A percentile compares a stretch with the other conserved stretches of the same genome.
Conservation (phyloP, 805 yeast species). For the Hanseniaspora occidentalis region DNA sequence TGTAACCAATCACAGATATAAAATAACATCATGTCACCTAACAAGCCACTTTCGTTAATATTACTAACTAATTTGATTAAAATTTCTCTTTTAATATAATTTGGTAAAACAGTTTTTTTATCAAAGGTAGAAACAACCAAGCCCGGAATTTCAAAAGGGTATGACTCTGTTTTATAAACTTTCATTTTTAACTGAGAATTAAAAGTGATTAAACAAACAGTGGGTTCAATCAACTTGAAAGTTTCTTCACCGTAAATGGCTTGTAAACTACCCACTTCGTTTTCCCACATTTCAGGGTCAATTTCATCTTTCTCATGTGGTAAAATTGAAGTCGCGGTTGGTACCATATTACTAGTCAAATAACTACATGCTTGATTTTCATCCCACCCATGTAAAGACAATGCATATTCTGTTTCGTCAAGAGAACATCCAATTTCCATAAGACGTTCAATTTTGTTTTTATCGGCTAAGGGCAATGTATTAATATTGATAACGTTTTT, state of each 20-base stretch:
- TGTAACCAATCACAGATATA: slow-evolving; percentile 70
- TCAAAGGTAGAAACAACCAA: slow-evolving; percentile 37
- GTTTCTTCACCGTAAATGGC: slow-evolving; percentile 43
- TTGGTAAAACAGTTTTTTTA: slow-evolving; percentile 43
- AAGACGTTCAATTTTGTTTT: slow-evolving; percentile 46
- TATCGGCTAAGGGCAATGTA: slow-evolving; percentile 27
- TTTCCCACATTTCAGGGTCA: slow-evolving; percentile 43
- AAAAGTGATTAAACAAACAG: slow-evolving; percentile 19
- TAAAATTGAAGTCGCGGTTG: slow-evolving; percentile 2
- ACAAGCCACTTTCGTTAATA: slow-evolving; percentile 29
- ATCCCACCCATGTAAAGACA: slow-evolving; percentile 30
- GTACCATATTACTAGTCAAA: slow-evolving; percentile 29
- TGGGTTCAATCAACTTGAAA: slow-evolving; percentile 21
- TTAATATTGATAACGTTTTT: slow-evolving; percentile 40
- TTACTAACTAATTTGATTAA: slow-evolving; percentile 34
- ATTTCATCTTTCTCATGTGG: slow-evolving; percentile 9
- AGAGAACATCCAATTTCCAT: slow-evolving; percentile 58
- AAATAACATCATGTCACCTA: slow-evolving; percentile 64
- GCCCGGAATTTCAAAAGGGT: slow-evolving; percentile 65
- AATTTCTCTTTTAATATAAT: slow-evolving; percentile 53
- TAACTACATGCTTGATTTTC: slow-evolving; percentile 40
- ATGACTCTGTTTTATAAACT: slow-evolving; percentile 36
- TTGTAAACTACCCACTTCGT: slow-evolving; percentile 58
- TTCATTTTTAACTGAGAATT: slow-evolving; percentile 20
- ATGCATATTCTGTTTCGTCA: slow-evolving; percentile 43